These are phyloP conservation scores for Solanum pennellii DNA, from an alignment of 257 asterid species.

Conservation along the genomic window DNA sequence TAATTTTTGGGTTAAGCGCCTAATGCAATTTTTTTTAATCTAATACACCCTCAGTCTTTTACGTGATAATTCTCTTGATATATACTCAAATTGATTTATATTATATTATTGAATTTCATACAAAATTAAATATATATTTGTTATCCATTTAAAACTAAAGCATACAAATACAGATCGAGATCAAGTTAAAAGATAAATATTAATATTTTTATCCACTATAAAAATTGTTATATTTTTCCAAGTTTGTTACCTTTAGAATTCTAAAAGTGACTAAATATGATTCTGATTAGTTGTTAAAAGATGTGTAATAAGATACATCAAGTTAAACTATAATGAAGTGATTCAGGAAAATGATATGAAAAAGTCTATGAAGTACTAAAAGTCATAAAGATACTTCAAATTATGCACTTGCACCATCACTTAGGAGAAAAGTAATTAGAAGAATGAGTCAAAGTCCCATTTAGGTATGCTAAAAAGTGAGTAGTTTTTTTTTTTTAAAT, in stretches of 20 bases:
- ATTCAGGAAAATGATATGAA: background rate
- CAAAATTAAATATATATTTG: no score
- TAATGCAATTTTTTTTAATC: background rate
- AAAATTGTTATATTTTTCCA: no score
- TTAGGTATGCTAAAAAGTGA: background rate
- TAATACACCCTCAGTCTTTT: no score
- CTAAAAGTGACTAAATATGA: no score
- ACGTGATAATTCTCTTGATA: no score
- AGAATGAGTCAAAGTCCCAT: background rate
- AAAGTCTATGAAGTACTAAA: background rate
- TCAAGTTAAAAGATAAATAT: no score
- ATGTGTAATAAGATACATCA: background rate
- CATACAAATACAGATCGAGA: rapidly evolving
- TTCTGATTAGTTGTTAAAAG: background rate
- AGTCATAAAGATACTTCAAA: background rate
- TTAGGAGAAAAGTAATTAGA: background rate
- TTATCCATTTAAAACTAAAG: no score
- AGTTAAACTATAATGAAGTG: background rate
- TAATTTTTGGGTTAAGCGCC: background rate
- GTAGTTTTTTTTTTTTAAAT: no score
- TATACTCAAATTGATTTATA: no score
- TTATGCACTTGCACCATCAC: background rate
- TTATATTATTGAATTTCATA: no score
- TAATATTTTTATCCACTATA: background rate
- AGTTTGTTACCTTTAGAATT: background rate